phyloP scores from a whole-genome alignment of 225 moss, liverwort and hornwort species.

The Anthoceros angustus region DNA sequence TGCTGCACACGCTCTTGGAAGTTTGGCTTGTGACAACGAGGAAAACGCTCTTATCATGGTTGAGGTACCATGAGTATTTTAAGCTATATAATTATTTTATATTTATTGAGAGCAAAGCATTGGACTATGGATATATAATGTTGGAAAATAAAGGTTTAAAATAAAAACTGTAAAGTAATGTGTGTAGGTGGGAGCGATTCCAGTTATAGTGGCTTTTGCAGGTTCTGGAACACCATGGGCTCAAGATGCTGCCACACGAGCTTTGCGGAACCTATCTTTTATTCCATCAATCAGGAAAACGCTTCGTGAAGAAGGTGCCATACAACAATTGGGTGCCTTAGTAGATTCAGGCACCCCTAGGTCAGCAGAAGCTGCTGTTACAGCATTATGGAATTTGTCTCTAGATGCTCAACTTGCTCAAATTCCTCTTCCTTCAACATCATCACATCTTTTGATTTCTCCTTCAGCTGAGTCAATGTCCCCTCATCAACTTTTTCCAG shows the following conservation, averaged over 20 bases:
- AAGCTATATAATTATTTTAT: too few species aligned
- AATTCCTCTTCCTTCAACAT: too few species aligned
- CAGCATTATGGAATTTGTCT: constrained; percentile 35
- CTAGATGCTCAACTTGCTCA: neutral
- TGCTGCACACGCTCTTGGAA: constrained; percentile 35
- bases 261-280: constrained; percentile 35
- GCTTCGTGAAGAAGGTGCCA: constrained; percentile 26
- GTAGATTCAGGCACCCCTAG: constrained; percentile 38
- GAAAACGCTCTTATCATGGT: constrained; percentile 30
- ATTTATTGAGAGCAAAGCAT: too few species aligned
- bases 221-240: constrained; percentile 43
- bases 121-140: too few species aligned
- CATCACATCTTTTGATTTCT: too few species aligned
- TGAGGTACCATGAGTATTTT: constrained; percentile 10
- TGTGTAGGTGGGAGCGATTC: constrained; percentile 27
- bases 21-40: constrained; percentile 31
- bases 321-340: constrained; percentile 39
- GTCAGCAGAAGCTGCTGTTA: constrained; percentile 32
- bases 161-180: too few species aligned
- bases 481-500: too few species aligned
- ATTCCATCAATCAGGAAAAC: constrained; percentile 20
- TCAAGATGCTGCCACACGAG: constrained; percentile 41
- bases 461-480: too few species aligned
- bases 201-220: constrained; percentile 32
- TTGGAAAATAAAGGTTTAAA: too few species aligned